Conservation (phyloP, 768 basidiomycete species). For the Trametes sanguinea region DNA sequence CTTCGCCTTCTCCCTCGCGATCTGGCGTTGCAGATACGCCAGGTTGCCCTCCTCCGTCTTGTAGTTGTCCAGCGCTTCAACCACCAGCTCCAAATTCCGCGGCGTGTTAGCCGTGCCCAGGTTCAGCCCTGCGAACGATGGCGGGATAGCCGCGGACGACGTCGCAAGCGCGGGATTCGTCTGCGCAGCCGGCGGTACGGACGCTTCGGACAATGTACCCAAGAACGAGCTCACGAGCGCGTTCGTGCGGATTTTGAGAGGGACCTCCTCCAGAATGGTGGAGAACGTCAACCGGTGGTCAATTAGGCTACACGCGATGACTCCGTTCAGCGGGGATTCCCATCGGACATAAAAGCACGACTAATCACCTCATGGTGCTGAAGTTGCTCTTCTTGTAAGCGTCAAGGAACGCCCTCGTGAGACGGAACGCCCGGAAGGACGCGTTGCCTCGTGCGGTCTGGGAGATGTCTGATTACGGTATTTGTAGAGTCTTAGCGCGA, state of each 20-base stretch:
- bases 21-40: conserved; percentile 85
- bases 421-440: conserved; percentile 84
- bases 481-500: conserved; percentile 11
- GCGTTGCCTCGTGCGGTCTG: conserved; percentile 81
- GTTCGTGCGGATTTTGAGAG: conserved; percentile 82
- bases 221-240: conserved; percentile 80
- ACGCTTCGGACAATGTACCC: conserved; percentile 55
- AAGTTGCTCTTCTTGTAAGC: conserved; percentile 85
- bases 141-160: conserved; percentile 49
- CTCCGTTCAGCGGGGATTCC: conserved; percentile 12
- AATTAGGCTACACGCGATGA: conserved; percentile 55
- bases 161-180: conserved; percentile 34
- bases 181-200: conserved; percentile 42
- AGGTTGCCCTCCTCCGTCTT: conserved; percentile 91
- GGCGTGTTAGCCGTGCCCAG: conserved; percentile 70
- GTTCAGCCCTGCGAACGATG: conserved; percentile 69
- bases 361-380: conserved; percentile 74
- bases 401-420: conserved; percentile 78
- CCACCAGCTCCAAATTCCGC: conserved; percentile 79
- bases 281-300: conserved; percentile 83
- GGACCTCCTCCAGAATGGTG: conserved; percentile 83
- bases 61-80: conserved; percentile 83
- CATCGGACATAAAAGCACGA: conserved; percentile 1
- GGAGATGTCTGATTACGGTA: conserved; percentile 59
- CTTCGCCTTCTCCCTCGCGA: conserved; percentile 77